Evolutionary conservation across 306 rosid species (phyloP), one percentile per base, ranked within the genome.

Genomic region (Lathyrus oleraceus): DNA sequence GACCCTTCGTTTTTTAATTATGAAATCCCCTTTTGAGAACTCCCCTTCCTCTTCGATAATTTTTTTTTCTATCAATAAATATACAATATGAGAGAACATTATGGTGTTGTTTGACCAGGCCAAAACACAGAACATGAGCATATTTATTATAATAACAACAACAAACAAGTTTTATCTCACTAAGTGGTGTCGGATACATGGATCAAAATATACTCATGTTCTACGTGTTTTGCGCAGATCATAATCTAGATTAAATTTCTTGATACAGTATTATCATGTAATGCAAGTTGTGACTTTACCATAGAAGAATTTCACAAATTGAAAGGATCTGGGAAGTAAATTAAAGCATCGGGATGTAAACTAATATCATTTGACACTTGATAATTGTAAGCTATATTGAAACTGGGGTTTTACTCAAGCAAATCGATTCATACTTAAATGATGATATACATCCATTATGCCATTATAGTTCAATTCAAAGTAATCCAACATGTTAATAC

Each of bases 401-500:
- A 67, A 53, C 39, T 8, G 16, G 12, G 10, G 16, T 11, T 54
- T 51, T 20, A 53, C 45, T 65, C 59, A 9, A 12, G 66, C 16
- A 11, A 54, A 54, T 12, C 16, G 6, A 65, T 19, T 43, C 43
- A 43, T 67, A 28, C 52, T 3, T 10, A 16, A n/a, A 69, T 54
- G 19, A 40, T 10, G 14, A 54, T 2, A 59, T 67, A 35, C 40
- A 38, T 39, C 54, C 51, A 60, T 47, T 59, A 25, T 51, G 17
- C 56, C 32, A 27, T 27, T 17, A 27, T 21, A 14, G 17, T 19
- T 47, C 42, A 67, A 20, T 27, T 67, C 69, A 59, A 61, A 67
- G 53, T 45, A 54, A 42, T 58, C 54, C 17, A 15, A 47, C 38
- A 28, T 11, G 64, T 49, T 60, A 59, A 36, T 68, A 61, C 52